These are phyloP conservation scores for Pythium dissotocum DNA, from an alignment of 352 stramenopile genomes.

Conservation along the genomic window DNA sequence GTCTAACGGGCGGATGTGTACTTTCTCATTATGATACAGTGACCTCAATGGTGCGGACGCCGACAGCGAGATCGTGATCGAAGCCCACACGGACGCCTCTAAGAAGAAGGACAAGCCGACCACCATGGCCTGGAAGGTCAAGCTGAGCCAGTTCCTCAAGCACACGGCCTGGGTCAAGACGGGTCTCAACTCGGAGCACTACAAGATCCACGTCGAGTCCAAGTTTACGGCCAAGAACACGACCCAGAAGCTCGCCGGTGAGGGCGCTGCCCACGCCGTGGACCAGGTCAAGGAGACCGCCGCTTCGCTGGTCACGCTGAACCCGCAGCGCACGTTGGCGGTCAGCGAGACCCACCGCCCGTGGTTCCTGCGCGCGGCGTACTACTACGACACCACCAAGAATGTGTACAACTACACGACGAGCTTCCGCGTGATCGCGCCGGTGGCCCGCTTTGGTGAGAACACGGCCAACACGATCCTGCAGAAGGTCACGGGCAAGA, in stretches of 20 bases:
- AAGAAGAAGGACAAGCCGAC: constrained; percentile 32
- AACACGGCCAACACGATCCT: constrained; percentile 66
- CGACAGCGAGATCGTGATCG: constrained; percentile 40
- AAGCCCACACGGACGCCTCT: constrained; percentile 39
- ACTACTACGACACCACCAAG: constrained; percentile 84
- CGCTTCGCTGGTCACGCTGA: constrained; percentile 2
- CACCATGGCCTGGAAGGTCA: constrained; percentile 15
- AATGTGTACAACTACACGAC: constrained; percentile 83
- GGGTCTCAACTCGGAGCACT: constrained; percentile 1
- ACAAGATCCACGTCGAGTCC: constrained; percentile 18
- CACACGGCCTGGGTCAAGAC: background rate
- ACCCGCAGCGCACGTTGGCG: constrained; percentile 21
- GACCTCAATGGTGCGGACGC: constrained; percentile 35
- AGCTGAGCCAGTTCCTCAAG: constrained; percentile 18
- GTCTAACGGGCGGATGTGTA: constrained; percentile 8
- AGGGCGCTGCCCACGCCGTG: constrained; percentile 7
- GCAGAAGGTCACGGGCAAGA: constrained; percentile 59
- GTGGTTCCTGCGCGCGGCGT: constrained; percentile 71
- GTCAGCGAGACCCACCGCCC: constrained; percentile 43
- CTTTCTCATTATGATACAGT: constrained; percentile 19
- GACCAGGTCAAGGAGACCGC: constrained; percentile 21
- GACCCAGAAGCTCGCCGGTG: constrained; percentile 23
- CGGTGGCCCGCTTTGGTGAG: constrained; percentile 65
- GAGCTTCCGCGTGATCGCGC: constrained; percentile 69
- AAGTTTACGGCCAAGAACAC: constrained; percentile 24